Percentiles rank a stretch among this genome's conserved stretches.
Evolutionary conservation across 345 rosid genomes (phyloP).

Genomic region (thale cress (Arabidopsis thaliana)): TAIR10.1 NC_003070.9:3985501-3986000

Average conservation of each 20-base stretch:
- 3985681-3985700: constrained; percentile 69
- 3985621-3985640: constrained; percentile 70
- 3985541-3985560: constrained; percentile 94
- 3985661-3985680: constrained; percentile 61
- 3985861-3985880: constrained; percentile 75
- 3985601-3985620: constrained; percentile 82
- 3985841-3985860: constrained; percentile 99
- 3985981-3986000: constrained; percentile 84
- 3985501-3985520: constrained; percentile 19
- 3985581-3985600: constrained; percentile 60
- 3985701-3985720: constrained; percentile 76
- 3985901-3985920: constrained; percentile 76
- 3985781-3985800: constrained; percentile 78
- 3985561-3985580: constrained; percentile 92
- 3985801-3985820: constrained; percentile 71
- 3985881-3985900: constrained; percentile 55
- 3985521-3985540: constrained; percentile 60
- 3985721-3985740: constrained; percentile 84
- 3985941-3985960: constrained; percentile 96
- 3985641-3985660: constrained; percentile 91
- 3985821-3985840: constrained; percentile 85
- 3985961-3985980: constrained; percentile 97
- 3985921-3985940: constrained; percentile 94
- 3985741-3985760: constrained; percentile 88
- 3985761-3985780: constrained; percentile 82